Conservation (phyloP, 148 eudicot species). For the Dianthus caryophyllus region DNA sequence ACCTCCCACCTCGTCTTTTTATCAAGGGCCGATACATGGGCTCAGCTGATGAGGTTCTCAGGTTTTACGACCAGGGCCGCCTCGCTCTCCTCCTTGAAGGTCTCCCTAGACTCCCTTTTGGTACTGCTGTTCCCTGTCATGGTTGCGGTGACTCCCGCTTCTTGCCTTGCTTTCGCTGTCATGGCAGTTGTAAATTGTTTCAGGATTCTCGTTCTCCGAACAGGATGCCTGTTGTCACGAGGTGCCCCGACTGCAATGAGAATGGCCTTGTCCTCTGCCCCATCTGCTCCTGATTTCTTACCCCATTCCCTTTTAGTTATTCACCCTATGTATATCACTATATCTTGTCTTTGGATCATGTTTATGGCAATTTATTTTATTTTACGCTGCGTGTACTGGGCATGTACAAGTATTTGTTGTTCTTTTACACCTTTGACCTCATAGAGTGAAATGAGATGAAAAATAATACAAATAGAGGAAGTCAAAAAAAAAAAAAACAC, state of each 20-base stretch:
- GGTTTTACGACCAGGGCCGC: slow-evolving; percentile 58
- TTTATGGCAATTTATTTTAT: no score
- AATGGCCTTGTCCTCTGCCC: slow-evolving; percentile 92
- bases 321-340: neutral
- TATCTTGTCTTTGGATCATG: no score
- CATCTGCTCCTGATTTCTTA: slow-evolving; percentile 50
- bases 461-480: no score
- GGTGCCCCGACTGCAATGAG: slow-evolving; percentile 85
- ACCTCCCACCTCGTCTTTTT: slow-evolving; percentile 69
- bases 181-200: slow-evolving; percentile 79
- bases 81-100: slow-evolving; percentile 47
- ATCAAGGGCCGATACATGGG: slow-evolving; percentile 73
- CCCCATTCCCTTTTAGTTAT: neutral
- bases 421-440: no score
- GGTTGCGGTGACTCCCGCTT: slow-evolving; percentile 74
- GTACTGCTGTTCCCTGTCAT: slow-evolving; percentile 45
- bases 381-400: no score
- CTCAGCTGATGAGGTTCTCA: slow-evolving; percentile 63
- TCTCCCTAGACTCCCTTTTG: slow-evolving; percentile 35
- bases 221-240: no score
- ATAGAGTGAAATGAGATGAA: no score
- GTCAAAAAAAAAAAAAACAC: no score
- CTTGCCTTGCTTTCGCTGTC: slow-evolving; percentile 71
- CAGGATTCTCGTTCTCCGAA: slow-evolving; percentile 27
- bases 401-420: no score